A percentile compares a stretch with the other conserved stretches of the same genome.
These are phyloP conservation scores for Penicillium sclerotigenum DNA, from an alignment of 2,329 filamentous ascomycete species.

Conservation along the genomic window DNA sequence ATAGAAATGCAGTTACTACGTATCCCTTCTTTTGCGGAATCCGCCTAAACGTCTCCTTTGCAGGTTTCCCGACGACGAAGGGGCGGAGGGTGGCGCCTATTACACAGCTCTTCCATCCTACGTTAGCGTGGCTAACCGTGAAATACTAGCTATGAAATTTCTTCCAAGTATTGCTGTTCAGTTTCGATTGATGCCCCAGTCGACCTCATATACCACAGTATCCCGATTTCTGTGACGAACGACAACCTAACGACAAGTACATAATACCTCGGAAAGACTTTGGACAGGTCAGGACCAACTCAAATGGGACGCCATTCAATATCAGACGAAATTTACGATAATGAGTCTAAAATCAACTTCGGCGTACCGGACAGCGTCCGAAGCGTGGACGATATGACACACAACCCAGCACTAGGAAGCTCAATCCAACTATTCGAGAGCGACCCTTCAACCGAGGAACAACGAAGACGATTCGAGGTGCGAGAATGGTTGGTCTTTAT, in stretches of 20 bases:
- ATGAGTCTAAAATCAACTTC: constrained; percentile 16
- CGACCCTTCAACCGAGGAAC: constrained; percentile 10
- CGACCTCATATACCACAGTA: background rate
- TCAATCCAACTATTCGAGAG: constrained; percentile 21
- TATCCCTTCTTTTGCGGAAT: constrained; percentile 8
- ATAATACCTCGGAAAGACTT: background rate
- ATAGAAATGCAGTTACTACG: background rate
- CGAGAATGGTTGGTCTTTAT: constrained; percentile 44
- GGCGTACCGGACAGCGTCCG: constrained; percentile 13
- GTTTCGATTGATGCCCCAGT: background rate
- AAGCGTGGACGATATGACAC: constrained; percentile 11
- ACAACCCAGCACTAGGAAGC: constrained; percentile 16
- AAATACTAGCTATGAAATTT: background rate
- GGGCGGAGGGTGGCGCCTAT: background rate
- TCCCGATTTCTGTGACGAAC: background rate
- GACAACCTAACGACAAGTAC: background rate
- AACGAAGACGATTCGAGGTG: constrained; percentile 39
- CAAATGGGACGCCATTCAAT: constrained; percentile 19
- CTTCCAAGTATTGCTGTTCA: background rate
- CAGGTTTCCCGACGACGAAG: background rate
- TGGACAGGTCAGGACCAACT: background rate
- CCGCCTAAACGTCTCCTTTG: background rate
- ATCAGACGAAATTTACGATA: constrained; percentile 9
- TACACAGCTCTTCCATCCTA: background rate
- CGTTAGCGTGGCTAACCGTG: background rate